A percentile compares a stretch with the other conserved stretches of the same genome.
phyloP scores from a whole-genome alignment of 495 filamentous ascomycete species.

The Usnea hakonensis region DNA sequence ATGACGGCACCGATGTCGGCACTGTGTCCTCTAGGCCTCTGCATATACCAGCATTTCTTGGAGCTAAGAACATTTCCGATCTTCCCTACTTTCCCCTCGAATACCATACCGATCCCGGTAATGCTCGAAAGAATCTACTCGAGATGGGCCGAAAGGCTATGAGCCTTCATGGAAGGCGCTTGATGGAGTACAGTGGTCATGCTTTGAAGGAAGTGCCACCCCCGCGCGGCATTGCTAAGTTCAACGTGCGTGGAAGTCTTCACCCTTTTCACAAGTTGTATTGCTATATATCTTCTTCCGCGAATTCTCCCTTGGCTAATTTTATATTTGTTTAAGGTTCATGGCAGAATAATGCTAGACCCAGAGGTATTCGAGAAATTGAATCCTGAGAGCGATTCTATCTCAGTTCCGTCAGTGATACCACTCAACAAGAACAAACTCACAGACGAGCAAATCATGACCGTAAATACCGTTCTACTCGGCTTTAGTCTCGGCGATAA shows the following conservation, averaged over 20 bases:
- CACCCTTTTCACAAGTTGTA: too few relatives aligned
- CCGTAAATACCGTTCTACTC: neutral
- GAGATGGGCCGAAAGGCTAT: neutral
- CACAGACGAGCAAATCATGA: constrained; percentile 1
- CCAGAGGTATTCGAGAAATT: neutral
- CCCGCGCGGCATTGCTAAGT: neutral
- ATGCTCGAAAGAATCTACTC: neutral
- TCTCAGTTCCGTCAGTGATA: neutral
- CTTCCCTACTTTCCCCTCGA: neutral
- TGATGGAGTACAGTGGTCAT: neutral
- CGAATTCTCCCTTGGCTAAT: neutral
- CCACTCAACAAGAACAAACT: neutral
- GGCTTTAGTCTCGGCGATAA: neutral
- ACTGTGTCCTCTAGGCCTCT: neutral
- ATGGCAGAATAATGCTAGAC: neutral
- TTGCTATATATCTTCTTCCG: too few relatives aligned
- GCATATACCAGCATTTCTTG: neutral
- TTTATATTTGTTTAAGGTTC: neutral
- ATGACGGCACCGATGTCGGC: neutral
- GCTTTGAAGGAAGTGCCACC: neutral
- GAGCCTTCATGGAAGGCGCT: neutral
- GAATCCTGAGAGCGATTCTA: neutral
- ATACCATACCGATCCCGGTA: neutral
- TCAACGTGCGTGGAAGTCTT: neutral
- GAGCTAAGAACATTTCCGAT: neutral